Evolutionary conservation across 163 green algal genomes (phyloP).

Genomic region (Prototheca stagnorum): DNA sequence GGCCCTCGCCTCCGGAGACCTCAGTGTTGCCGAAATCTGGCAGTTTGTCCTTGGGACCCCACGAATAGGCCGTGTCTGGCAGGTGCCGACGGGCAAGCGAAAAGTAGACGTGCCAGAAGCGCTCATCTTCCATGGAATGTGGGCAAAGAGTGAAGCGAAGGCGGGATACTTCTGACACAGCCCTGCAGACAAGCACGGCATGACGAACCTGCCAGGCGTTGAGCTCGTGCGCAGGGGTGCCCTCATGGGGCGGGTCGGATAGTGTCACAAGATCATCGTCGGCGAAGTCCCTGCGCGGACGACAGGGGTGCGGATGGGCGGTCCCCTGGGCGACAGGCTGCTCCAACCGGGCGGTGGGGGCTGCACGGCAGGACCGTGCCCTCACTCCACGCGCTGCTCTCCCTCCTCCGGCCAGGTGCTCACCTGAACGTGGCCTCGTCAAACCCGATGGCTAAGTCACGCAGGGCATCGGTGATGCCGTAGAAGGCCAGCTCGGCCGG

Average conservation of each 20-base stretch:
- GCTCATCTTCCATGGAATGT: conserved; percentile 31
- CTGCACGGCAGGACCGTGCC: neutral
- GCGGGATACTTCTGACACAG: conserved; percentile 36
- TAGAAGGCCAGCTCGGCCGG: too few relatives aligned
- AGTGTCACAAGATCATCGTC: conserved; percentile 11
- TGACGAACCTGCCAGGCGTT: conserved; percentile 29
- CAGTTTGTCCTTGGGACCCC: conserved; percentile 4
- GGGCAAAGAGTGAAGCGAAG: conserved; percentile 41
- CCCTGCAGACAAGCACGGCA: conserved; percentile 24
- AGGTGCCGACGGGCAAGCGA: conserved; percentile 15
- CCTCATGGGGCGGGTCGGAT: neutral
- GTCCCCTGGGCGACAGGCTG: too few relatives aligned
- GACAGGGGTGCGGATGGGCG: too few relatives aligned
- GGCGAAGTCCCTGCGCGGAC: conserved; percentile 26
- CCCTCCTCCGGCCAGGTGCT: neutral
- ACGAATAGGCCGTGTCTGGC: conserved; percentile 9
- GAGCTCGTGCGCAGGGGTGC: neutral
- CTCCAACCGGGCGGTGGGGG: too few relatives aligned
- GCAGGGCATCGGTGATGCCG: neutral
- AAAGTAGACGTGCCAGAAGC: conserved; percentile 48
- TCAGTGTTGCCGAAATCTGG: too few relatives aligned
- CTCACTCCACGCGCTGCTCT: neutral
- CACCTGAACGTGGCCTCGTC: neutral
- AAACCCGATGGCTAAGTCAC: neutral
- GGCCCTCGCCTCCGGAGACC: too few relatives aligned